These are phyloP conservation scores for Pleurotus platypus DNA, from an alignment of 768 basidiomycete species.

Conservation along the genomic window DNA sequence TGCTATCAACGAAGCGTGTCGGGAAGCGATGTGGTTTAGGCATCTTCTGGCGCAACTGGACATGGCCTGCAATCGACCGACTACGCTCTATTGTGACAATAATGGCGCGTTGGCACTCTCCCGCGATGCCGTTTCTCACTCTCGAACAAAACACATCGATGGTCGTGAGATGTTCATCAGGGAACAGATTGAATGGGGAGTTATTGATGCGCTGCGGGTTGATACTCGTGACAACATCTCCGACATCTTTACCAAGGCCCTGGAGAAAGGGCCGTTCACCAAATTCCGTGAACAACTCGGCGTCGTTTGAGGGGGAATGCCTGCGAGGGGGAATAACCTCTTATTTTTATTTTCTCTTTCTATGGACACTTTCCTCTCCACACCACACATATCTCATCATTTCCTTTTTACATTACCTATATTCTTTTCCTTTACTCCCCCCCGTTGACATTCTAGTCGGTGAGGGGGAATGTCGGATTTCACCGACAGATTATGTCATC, in stretches of 20 bases:
- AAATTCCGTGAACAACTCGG: neutral
- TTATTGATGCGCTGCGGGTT: constrained; percentile 21
- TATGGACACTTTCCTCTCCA: neutral
- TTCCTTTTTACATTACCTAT: neutral
- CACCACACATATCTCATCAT: too few species aligned
- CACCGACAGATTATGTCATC: too few species aligned
- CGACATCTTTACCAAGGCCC: constrained; percentile 37
- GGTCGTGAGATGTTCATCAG: constrained; percentile 33
- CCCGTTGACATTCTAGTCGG: too few species aligned
- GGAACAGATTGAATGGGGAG: constrained; percentile 19
- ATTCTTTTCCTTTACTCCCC: neutral
- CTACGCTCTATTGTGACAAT: constrained; percentile 15
- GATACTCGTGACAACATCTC: constrained; percentile 29
- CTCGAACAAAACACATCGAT: constrained; percentile 31
- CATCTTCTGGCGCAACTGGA: constrained; percentile 16
- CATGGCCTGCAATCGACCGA: neutral
- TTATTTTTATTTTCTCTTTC: neutral
- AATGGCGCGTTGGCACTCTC: constrained; percentile 17
- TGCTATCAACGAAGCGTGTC: constrained; percentile 25
- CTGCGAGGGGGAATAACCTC: neutral
- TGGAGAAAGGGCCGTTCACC: constrained; percentile 8
- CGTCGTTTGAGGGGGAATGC: neutral
- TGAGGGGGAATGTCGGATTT: too few species aligned
- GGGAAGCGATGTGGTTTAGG: constrained; percentile 24
- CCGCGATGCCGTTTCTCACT: constrained; percentile 18